Evolutionary conservation across 768 basidiomycete species (phyloP).

Genomic region (Mycena alexandri): DNA sequence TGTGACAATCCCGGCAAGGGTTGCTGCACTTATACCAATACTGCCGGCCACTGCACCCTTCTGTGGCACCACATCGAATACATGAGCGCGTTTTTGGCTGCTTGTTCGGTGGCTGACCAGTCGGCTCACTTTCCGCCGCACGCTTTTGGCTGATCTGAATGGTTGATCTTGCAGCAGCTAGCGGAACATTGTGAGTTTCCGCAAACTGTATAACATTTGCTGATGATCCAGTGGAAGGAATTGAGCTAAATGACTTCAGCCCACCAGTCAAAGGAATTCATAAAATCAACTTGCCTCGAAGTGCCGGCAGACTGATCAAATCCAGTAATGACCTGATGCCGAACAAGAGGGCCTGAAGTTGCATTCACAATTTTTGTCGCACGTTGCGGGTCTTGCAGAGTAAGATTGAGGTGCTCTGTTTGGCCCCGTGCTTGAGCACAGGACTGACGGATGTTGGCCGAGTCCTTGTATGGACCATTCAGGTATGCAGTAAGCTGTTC

Average conservation of each 20-base stretch:
- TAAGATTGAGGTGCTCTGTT: slow-evolving; percentile 1
- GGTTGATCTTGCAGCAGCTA: slow-evolving; percentile 11
- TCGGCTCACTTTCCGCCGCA: background rate
- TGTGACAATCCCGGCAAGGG: slow-evolving; percentile 6
- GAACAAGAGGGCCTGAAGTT: slow-evolving; percentile 8
- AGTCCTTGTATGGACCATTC: slow-evolving; percentile 18
- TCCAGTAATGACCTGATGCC: slow-evolving; percentile 11
- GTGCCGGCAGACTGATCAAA: background rate
- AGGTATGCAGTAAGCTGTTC: slow-evolving; percentile 27
- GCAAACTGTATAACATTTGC: slow-evolving; percentile 1
- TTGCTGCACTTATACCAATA: slow-evolving; percentile 14
- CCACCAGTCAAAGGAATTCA: background rate
- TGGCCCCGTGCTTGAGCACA: slow-evolving; percentile 18
- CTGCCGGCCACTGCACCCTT: slow-evolving; percentile 13
- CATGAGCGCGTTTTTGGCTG: slow-evolving; percentile 1
- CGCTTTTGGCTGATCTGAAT: slow-evolving; percentile 12
- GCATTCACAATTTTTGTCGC: slow-evolving; percentile 19
- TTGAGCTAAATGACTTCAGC: background rate
- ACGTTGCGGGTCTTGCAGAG: slow-evolving; percentile 13
- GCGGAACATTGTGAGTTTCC: slow-evolving; percentile 6
- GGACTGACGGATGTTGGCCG: slow-evolving; percentile 16
- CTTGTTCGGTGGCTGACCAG: slow-evolving; percentile 1
- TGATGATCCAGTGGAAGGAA: background rate
- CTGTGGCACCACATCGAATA: background rate
- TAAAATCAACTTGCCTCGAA: background rate